These are phyloP conservation scores for Parafenestella ontariensis DNA, from an alignment of 2,329 filamentous ascomycete genomes.

Conservation along the genomic window DNA sequence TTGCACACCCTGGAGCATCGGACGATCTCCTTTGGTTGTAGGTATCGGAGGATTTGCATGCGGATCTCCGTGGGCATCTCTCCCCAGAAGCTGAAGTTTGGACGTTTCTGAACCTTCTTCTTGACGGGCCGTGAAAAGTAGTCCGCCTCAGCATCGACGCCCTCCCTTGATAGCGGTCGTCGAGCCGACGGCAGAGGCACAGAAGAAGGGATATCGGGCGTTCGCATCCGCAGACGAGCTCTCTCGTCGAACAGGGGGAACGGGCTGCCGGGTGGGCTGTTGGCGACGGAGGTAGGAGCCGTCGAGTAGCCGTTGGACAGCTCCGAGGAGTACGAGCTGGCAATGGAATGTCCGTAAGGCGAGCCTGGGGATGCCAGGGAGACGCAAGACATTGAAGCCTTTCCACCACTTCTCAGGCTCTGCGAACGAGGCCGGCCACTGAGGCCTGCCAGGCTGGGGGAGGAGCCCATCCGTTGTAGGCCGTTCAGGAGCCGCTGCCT, in stretches of 20 bases:
- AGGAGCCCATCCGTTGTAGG: conserved; percentile 82
- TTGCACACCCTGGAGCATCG: conserved; percentile 78
- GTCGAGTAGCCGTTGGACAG: conserved; percentile 64
- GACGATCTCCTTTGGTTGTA: conserved; percentile 82
- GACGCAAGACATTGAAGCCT: conserved; percentile 70
- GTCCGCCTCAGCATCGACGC: conserved; percentile 51
- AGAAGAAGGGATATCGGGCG: conserved; percentile 60
- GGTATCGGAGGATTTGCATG: conserved; percentile 76
- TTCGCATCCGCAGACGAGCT: conserved; percentile 63
- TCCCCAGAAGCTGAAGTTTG: conserved; percentile 74
- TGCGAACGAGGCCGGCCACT: conserved; percentile 70
- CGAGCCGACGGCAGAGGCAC: conserved; percentile 71
- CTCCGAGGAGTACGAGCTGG: conserved; percentile 63
- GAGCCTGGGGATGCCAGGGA: conserved; percentile 62
- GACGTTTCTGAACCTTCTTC: conserved; percentile 45
- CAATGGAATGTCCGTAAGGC: conserved; percentile 61
- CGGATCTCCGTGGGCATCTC: conserved; percentile 83
- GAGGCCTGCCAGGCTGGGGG: conserved; percentile 71
- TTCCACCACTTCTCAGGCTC: conserved; percentile 69
- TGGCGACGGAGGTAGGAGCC: conserved; percentile 61
- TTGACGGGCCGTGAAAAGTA: conserved; percentile 55
- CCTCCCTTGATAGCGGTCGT: conserved; percentile 56
- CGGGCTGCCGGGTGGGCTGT: conserved; percentile 57
- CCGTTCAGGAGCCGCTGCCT: conserved; percentile 74
- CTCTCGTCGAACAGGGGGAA: conserved; percentile 55